Percentiles rank a stretch among this genome's conserved stretches.
phyloP scores from a whole-genome alignment of 306 rosid genomes.

The Sphenostylis stenocarpa region DNA sequence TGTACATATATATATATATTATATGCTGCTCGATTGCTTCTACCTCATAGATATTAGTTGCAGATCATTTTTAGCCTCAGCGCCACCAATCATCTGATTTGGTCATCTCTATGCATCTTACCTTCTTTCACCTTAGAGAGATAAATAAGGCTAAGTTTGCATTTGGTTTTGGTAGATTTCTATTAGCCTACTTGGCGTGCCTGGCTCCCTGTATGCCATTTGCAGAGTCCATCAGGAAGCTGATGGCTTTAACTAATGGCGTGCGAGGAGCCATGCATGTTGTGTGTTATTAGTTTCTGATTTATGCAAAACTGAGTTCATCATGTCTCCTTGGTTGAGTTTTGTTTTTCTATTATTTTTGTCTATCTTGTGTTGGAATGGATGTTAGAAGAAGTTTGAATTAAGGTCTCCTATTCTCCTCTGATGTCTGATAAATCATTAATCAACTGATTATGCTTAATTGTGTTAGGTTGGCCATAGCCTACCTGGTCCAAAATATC shows the following conservation, averaged over 20 bases:
- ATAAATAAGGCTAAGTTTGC: neutral
- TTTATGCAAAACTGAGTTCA: neutral
- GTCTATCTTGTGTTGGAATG: neutral
- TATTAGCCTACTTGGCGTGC: constrained; percentile 47
- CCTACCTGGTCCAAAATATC: neutral
- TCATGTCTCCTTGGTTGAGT: neutral
- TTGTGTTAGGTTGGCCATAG: neutral
- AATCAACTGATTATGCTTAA: neutral
- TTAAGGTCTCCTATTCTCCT: neutral
- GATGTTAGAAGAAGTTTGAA: neutral
- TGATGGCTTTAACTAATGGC: constrained; percentile 93
- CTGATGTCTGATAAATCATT: neutral
- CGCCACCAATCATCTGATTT: neutral
- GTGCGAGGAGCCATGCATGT: constrained; percentile 99
- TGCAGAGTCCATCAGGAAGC: constrained; percentile 67
- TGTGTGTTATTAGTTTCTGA: neutral
- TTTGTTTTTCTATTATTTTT: constrained; percentile 1
- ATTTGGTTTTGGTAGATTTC: neutral
- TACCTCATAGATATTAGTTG: neutral
- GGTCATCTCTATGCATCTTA: constrained; percentile 10
- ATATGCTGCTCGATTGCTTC: constrained; percentile 15
- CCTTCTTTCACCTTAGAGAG: neutral
- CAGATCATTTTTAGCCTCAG: constrained; percentile 13
- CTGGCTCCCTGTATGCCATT: constrained; percentile 99
- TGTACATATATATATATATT: neutral